Base-by-base conservation (phyloP, 805 yeast species). In the Starmerella davenportii region DNA sequence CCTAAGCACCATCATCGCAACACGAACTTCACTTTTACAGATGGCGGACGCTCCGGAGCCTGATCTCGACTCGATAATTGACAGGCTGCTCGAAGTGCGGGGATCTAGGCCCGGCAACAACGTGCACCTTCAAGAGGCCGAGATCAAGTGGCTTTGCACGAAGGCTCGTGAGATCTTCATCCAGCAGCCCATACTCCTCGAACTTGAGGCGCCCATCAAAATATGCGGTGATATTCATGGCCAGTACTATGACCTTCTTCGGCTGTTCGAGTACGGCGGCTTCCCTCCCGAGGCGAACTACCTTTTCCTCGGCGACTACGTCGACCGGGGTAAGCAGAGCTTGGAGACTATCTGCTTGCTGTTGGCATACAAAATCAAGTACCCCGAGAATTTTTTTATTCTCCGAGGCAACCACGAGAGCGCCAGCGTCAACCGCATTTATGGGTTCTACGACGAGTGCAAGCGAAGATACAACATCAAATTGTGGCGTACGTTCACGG, bases 281-380 rank as follows among this genome's bases (percentile, higher is more conserved):
- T 87, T 90, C 69, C 98, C 98, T 1, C 98, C 98, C 11, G 96
- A 90, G 60, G 93, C 96, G 16, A 87, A 87, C 65, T 87, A 87
- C 64, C 66, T 87, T 53, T 87, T 87, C 58, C 64, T 87, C 43
- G 98, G 98, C 49, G 98, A 87, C 68, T 87, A 87, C 57, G 98
- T 87, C 49, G 98, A 87, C 66, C 78, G 98, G 69, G 98, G 98
- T 56, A 84, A 85, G 59, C 96, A 90, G 66, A 81, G 94, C 23
- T 65, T 90, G 52, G 98, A 87, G 62, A 90, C 96, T 15, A 87
- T 87, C 54, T 87, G 96, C 62, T 65, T 87, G 48, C 66, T 87
- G 55, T 71, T 87, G 56, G 95, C 95, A 32, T 87, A 87, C 68
- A 87, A 87, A 66, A 87, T 87, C 63, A 87, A 87, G 68, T 90